A percentile compares a stretch with the other conserved stretches of the same genome.
Conservation (phyloP, 495 filamentous ascomycete genomes). For the Penicillium silybi region DNA sequence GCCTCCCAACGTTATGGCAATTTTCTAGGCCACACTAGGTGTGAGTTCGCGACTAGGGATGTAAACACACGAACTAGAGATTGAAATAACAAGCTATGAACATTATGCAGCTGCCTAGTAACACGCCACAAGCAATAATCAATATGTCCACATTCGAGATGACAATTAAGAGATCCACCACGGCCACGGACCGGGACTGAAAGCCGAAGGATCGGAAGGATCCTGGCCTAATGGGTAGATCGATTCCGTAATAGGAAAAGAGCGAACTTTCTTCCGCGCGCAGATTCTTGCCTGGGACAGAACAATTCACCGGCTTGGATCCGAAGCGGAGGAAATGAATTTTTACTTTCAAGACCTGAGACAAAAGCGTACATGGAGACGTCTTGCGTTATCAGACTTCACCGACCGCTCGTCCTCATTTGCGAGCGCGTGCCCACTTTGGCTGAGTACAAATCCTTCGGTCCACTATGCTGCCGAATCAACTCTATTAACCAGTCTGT, state of each 20-base stretch:
- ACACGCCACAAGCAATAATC: neutral
- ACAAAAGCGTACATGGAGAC: neutral
- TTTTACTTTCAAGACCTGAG: neutral
- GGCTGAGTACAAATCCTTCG: neutral
- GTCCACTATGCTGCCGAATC: neutral
- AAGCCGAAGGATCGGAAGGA: neutral
- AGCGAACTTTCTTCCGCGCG: no score
- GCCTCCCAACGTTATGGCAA: conserved; percentile 45
- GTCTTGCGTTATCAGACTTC: neutral
- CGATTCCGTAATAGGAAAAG: neutral
- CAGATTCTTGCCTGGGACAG: neutral
- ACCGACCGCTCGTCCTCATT: neutral
- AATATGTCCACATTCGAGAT: neutral
- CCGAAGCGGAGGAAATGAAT: neutral
- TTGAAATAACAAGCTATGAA: neutral
- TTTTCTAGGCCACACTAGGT: conserved; percentile 26
- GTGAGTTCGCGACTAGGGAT: no score
- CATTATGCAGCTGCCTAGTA: neutral
- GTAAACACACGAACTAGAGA: neutral
- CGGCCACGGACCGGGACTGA: neutral
- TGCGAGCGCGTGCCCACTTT: neutral
- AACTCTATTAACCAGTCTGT: conserved; percentile 22
- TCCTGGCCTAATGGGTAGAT: neutral
- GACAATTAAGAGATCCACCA: neutral
- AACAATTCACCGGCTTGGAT: neutral